Evolutionary conservation across 306 rosid genomes (phyloP).

Genomic region (Lablab purpureus): DNA sequence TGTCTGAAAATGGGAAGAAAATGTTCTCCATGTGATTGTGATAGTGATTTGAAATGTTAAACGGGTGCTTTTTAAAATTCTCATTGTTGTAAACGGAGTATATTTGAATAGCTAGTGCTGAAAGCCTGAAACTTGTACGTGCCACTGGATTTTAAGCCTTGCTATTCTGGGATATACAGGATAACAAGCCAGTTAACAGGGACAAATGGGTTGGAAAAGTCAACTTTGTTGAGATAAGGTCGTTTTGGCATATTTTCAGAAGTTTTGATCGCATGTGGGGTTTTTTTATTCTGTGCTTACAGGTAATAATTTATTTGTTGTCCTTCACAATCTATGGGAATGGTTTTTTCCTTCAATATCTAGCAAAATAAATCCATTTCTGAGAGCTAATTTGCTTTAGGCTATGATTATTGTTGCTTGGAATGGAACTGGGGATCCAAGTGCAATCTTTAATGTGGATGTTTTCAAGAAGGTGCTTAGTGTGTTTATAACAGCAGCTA

Average conservation of each 20-base stretch:
- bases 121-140: constrained; percentile 26
- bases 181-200: constrained; percentile 57
- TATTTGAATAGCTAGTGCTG: background rate
- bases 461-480: constrained; percentile 93
- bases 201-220: constrained; percentile 97
- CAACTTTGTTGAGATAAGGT: constrained; percentile 93
- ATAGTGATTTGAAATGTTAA: constrained; percentile 1
- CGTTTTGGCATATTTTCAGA: constrained; percentile 96
- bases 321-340: background rate
- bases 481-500: constrained; percentile 92
- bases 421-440: constrained; percentile 87
- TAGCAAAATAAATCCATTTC: constrained; percentile 31
- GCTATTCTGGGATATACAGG: constrained; percentile 59
- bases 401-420: constrained; percentile 97
- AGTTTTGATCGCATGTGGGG: constrained; percentile 99
- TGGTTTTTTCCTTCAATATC: constrained; percentile 14
- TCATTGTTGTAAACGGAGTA: background rate
- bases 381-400: constrained; percentile 56
- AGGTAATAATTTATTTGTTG: constrained; percentile 62
- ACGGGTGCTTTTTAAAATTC: constrained; percentile 3
- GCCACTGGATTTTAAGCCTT: constrained; percentile 34
- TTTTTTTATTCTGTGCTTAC: constrained; percentile 88
- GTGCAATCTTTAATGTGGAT: constrained; percentile 63
- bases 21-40: constrained; percentile 23
- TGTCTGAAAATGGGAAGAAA: constrained; percentile 16